Percentiles rank a stretch among this genome's conserved stretches.
Conservation (phyloP, 257 asterid genomes). For the Gardenia jasminoides region DNA sequence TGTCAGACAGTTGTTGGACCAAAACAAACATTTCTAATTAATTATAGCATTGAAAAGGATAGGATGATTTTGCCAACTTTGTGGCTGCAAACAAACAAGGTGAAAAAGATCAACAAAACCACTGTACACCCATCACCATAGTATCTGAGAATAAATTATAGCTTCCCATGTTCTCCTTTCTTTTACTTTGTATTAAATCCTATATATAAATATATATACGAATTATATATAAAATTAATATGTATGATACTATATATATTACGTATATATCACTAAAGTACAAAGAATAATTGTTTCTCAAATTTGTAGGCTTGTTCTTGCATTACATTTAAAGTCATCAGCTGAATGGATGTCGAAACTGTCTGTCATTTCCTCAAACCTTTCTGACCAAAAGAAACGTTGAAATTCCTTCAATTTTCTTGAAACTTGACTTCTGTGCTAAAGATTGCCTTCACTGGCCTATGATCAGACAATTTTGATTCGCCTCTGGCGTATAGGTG, state of each 20-base stretch:
- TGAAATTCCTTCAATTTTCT: slow-evolving; percentile 32
- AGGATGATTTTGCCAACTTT: slow-evolving; percentile 15
- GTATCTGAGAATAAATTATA: neutral
- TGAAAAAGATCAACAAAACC: neutral
- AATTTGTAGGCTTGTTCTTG: slow-evolving; percentile 18
- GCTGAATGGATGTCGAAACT: slow-evolving; percentile 18
- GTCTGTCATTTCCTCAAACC: slow-evolving; percentile 31
- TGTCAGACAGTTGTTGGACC: slow-evolving; percentile 10
- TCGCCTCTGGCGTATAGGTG: slow-evolving; percentile 49
- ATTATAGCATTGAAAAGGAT: slow-evolving; percentile 5
- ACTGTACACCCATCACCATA: slow-evolving; percentile 13
- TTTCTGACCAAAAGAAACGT: slow-evolving; percentile 46
- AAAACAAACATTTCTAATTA: neutral
- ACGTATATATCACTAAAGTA: neutral
- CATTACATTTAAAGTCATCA: slow-evolving; percentile 25
- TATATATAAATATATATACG: neutral
- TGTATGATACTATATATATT: neutral
- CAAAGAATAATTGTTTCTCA: neutral
- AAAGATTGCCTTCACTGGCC: slow-evolving; percentile 60
- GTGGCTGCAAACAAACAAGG: neutral
- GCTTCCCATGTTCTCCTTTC: neutral
- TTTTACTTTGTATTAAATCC: neutral
- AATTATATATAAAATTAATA: neutral
- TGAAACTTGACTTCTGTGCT: slow-evolving; percentile 35
- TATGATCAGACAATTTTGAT: slow-evolving; percentile 62